Evolutionary conservation across 106 monocot species (phyloP).

Genomic region (Phalaenopsis aphrodite): DNA sequence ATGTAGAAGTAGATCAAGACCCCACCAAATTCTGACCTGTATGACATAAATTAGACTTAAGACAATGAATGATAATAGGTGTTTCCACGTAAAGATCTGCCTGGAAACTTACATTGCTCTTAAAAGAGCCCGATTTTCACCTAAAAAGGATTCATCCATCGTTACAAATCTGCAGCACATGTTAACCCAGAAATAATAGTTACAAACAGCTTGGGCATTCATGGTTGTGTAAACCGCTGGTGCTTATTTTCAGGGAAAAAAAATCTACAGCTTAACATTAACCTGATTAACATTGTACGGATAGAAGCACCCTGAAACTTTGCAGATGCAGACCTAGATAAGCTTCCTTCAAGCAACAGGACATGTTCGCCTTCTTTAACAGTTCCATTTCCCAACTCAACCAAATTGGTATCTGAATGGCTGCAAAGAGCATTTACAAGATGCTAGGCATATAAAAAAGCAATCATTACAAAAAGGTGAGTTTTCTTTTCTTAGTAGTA

Average conservation of each 20-base stretch:
- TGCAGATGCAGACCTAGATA: slow-evolving; percentile 47
- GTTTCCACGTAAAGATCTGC: background rate
- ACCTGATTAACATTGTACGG: slow-evolving; percentile 50
- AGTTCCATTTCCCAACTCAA: slow-evolving; percentile 41
- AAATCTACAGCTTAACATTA: background rate
- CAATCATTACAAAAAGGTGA: background rate
- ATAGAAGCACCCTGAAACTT: slow-evolving; percentile 38
- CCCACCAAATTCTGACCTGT: slow-evolving; percentile 69
- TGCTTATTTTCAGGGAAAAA: background rate
- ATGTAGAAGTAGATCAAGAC: slow-evolving; percentile 66
- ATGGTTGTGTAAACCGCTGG: background rate
- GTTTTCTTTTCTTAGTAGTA: background rate
- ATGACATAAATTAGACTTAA: slow-evolving; percentile 9
- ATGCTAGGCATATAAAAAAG: background rate
- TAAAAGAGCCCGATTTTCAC: slow-evolving; percentile 58
- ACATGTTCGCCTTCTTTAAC: slow-evolving; percentile 46
- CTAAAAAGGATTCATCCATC: slow-evolving; percentile 79
- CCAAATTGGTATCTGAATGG: slow-evolving; percentile 62
- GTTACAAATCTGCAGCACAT: slow-evolving; percentile 58
- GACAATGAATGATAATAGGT: background rate
- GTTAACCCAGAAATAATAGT: background rate
- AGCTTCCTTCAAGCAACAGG: slow-evolving; percentile 53
- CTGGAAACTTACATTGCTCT: slow-evolving; percentile 59
- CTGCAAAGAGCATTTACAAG: slow-evolving; percentile 19
- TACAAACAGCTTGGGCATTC: background rate